phyloP scores from a whole-genome alignment of 192 early-diverging fungal genomes.

The Umbelopsis sp. region DNA sequence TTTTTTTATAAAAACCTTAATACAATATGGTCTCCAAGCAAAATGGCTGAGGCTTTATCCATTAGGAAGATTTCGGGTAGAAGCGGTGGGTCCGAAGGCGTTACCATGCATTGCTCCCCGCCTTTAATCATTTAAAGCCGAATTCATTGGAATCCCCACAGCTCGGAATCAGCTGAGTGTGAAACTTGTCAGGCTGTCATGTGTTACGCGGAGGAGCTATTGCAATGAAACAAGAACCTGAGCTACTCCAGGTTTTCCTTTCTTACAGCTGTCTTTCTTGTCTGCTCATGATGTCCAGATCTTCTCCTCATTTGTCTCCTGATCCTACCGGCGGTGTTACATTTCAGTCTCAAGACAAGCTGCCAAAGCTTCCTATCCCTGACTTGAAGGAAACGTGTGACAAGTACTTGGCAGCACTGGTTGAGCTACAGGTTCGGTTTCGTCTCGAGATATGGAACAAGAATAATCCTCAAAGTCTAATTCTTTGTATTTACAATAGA shows the following conservation, averaged over 20 bases:
- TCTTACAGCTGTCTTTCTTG: background rate
- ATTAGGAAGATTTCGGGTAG: background rate
- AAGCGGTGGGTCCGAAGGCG: too few species aligned
- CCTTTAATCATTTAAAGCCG: background rate
- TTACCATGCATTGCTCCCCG: background rate
- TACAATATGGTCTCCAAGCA: background rate
- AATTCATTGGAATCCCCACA: background rate
- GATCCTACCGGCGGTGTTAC: conserved; percentile 39
- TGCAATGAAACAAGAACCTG: background rate
- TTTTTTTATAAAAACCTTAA: too few species aligned
- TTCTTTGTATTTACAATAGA: conserved; percentile 46
- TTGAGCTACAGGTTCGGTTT: conserved; percentile 60
- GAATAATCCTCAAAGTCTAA: conserved; percentile 54
- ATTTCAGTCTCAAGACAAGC: conserved; percentile 60
- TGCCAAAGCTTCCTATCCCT: conserved; percentile 64
- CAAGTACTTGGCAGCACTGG: conserved; percentile 51
- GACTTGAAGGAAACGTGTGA: conserved; percentile 50
- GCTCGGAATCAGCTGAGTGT: conserved; percentile 14
- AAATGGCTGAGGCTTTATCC: too few species aligned
- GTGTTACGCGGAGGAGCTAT: background rate
- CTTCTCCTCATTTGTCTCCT: conserved; percentile 18
- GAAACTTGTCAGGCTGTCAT: conserved; percentile 15
- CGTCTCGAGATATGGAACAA: conserved; percentile 38
- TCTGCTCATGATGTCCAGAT: background rate
- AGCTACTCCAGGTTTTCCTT: background rate